Base-by-base conservation (phyloP, 164 flowering plant species). In the Hamamelis virginiana region DNA sequence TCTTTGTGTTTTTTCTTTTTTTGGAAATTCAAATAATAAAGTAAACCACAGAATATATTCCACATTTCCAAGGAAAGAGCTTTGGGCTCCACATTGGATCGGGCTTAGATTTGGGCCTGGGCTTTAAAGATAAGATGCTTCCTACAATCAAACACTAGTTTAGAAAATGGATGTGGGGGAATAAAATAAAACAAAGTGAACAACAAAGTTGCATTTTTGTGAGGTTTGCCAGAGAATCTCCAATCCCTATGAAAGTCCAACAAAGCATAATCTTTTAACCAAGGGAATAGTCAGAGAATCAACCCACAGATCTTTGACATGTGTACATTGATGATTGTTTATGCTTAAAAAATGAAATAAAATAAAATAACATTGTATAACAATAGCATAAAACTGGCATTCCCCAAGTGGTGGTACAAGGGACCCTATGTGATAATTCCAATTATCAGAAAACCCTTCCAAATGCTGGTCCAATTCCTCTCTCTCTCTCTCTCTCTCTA, bases 191-290 rank as follows among this genome's bases (percentile, higher is more conserved):
- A 53, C 41, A 33, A n/a, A 33, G 5, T 38, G 27, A 51, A 18
- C 16, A 10, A 51, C 47, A 66, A 66, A 28, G 48, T 66, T 38
- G n/a, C 69, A 51, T 66, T 66, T n/a, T 51, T 52, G 60, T n/a
- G 14, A 43, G 18, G 23, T 12, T 53, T 52, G 56, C 47, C 27
- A 48, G 43, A 25, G 69, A 51, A 44, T 68, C 56, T 68, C 55
- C 18, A 58, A 59, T 68, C 71, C 71, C 57, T 13, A 47, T 6
- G 33, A 16, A 66, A 43, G 45, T 57, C 38, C 60, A 43, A 1
- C 27, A 67, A 67, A 67, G 62, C 62, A 43, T 22, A 67, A 55
- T 67, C 41, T 67, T 67, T 56, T 43, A 14, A 22, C 28, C 26
- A 41, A 25, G 56, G 56, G 48, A 64, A 4, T 64, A 26, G n/a